Conservation (phyloP, 163 green algal species). For the Scenedesmus sp. region DNA sequence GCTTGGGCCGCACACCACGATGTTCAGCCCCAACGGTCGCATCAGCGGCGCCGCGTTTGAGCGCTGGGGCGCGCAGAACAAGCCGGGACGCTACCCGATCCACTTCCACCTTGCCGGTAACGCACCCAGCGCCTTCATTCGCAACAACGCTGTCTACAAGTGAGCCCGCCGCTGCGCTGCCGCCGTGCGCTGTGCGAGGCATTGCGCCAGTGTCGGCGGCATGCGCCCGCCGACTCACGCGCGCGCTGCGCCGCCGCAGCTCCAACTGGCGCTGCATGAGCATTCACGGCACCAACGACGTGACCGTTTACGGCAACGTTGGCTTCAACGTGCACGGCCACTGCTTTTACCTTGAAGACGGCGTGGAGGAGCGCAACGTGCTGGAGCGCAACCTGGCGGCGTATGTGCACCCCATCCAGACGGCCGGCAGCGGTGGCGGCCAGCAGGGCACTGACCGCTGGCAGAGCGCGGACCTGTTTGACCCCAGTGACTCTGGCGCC, state of each 20-base stretch:
- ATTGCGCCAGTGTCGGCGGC: no score
- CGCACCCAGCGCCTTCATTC: slow-evolving; percentile 3
- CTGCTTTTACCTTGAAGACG: slow-evolving; percentile 68
- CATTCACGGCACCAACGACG: slow-evolving; percentile 57
- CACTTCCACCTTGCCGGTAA: slow-evolving; percentile 42
- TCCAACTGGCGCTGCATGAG: slow-evolving; percentile 41
- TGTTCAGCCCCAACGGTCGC: not conserved
- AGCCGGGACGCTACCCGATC: slow-evolving; percentile 18
- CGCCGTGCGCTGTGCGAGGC: no score
- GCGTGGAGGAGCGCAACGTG: slow-evolving; percentile 62
- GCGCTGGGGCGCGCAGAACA: slow-evolving; percentile 32
- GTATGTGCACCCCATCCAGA: slow-evolving; percentile 68
- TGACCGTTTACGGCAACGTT: slow-evolving; percentile 47
- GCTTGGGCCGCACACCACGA: slow-evolving; percentile 32
- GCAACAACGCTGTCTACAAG: slow-evolving; percentile 29
- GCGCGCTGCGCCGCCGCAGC: no score
- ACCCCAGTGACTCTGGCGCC: slow-evolving; percentile 31
- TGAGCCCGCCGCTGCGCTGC: no score
- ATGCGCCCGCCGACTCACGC: no score
- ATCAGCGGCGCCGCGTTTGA: slow-evolving; percentile 33
- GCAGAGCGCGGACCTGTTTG: slow-evolving; percentile 31
- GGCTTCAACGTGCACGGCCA: slow-evolving; percentile 58
- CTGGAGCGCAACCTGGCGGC: slow-evolving; percentile 72
- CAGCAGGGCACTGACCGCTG: slow-evolving; percentile 39
- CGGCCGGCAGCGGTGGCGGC: slow-evolving; percentile 21